These are phyloP conservation scores for Moesziomyces sp. DNA, from an alignment of 1,284 basidiomycete species.

Conservation along the genomic window DNA sequence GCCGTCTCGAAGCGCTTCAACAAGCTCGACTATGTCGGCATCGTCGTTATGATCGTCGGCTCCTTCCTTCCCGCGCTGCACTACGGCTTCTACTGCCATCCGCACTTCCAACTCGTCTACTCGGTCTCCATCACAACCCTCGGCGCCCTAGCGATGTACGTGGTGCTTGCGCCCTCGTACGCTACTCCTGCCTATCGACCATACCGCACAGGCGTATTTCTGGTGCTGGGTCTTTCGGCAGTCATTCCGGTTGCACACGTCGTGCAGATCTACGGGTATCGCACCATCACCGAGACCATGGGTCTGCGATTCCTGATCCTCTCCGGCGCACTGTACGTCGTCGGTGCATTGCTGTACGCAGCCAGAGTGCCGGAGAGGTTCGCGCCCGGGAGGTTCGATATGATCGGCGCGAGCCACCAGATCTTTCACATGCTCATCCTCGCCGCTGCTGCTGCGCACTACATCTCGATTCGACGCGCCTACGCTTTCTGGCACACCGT, in stretches of 20 bases:
- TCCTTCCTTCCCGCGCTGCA: conserved; percentile 74
- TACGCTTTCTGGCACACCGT: conserved; percentile 66
- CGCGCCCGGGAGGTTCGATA: conserved; percentile 82
- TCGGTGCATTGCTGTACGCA: conserved; percentile 69
- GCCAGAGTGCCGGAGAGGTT: conserved; percentile 83
- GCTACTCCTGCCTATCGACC: conserved; percentile 79
- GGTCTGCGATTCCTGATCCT: conserved; percentile 52
- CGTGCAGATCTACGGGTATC: conserved; percentile 70
- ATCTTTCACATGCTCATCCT: conserved; percentile 84
- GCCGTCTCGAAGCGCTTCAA: conserved; percentile 70
- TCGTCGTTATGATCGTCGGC: conserved; percentile 75
- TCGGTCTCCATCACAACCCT: conserved; percentile 72
- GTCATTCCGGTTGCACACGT: conserved; percentile 79
- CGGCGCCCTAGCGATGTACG: conserved; percentile 77
- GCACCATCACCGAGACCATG: conserved; percentile 56
- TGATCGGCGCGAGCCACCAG: conserved; percentile 70
- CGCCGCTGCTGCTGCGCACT: conserved; percentile 80
- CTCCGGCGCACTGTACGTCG: conserved; percentile 57
- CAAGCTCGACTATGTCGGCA: conserved; percentile 70
- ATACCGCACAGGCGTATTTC: conserved; percentile 82
- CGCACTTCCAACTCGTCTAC: conserved; percentile 52
- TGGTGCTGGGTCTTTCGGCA: conserved; percentile 80
- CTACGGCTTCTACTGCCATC: conserved; percentile 65
- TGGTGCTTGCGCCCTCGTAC: conserved; percentile 83
- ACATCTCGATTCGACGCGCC: conserved; percentile 67